Base-by-base conservation (phyloP, 2,329 filamentous ascomycete genomes). In the Alternaria alternata region DNA sequence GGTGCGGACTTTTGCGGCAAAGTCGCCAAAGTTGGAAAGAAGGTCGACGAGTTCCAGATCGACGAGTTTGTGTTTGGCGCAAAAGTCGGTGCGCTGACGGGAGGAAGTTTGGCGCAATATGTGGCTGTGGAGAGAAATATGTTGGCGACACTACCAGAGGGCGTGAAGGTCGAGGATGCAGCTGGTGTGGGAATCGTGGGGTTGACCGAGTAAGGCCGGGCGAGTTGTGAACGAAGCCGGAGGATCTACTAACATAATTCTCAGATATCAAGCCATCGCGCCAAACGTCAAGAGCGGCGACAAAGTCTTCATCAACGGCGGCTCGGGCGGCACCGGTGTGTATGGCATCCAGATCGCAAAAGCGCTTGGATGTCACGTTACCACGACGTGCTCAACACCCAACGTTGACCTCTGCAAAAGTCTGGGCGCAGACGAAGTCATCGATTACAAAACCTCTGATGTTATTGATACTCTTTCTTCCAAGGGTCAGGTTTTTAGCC, bases 271-370 rank as follows among this genome's bases (percentile, higher is more conserved):
- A 63, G 71, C 70, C 22, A 64, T 82, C 24, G 65, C 67, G 6
- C 75, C 76, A 0, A 70, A 78, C 39, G 75, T 77, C n/a, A 79
- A 78, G 58, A 57, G 65, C 6, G 80, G 79, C 7, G 81, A 85
- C 52, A 84, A 82, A 66, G 81, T 91, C 7, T 87, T 90, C 68
- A 84, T 90, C 73, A 90, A 90, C 64, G 88, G 87, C 12, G 88
- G 87, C 0, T 86, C 83, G 6, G 89, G 89, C 9, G 88, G 88
- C 0, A 84, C 82, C 1, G 89, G 89, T 0, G 82, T 83, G 0
- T 89, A 83, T 58, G 84, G 81, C 0, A 86, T 91, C 54, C 88
- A 91, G 70, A 83, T 90, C 44, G 88, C 88, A 8, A 90, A 89
- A 71, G 78, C 80, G 0, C 69, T 87, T 4, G 88, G 87, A 0